Evolutionary conservation across 1,139 yeast species (phyloP).

Genomic region (Saccharomycopsis hybrid): DNA sequence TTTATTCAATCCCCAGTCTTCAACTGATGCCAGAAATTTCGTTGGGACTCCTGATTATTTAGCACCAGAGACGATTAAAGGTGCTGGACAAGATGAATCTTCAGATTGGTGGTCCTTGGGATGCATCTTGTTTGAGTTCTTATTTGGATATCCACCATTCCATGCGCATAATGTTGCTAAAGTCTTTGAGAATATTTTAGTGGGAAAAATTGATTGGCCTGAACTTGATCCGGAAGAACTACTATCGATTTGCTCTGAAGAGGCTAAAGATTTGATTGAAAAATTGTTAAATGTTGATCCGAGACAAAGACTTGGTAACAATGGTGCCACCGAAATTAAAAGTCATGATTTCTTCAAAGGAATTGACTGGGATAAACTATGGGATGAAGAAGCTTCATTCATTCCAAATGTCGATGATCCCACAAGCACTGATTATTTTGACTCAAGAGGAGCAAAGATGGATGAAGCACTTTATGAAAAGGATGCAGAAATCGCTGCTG

Average conservation of each 20-base stretch:
- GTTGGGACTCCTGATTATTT: conserved; percentile 98
- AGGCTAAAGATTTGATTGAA: conserved; percentile 68
- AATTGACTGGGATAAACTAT: conserved; percentile 70
- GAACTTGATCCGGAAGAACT: conserved; percentile 45
- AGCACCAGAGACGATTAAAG: conserved; percentile 92
- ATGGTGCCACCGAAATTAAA: conserved; percentile 76
- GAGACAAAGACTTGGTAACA: conserved; percentile 58
- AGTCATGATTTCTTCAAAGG: conserved; percentile 68
- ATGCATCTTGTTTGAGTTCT: conserved; percentile 85
- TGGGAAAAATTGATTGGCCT: conserved; percentile 83
- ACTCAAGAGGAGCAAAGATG: conserved; percentile 77
- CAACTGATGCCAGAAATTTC: conserved; percentile 49
- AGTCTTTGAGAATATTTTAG: conserved; percentile 76
- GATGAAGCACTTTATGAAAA: conserved; percentile 22
- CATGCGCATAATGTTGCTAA: conserved; percentile 74
- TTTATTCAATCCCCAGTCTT: conserved; percentile 60
- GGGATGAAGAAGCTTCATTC: conserved; percentile 73
- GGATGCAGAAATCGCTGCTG: conserved; percentile 12
- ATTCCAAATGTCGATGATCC: conserved; percentile 78
- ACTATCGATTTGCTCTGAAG: conserved; percentile 47
- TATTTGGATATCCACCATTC: conserved; percentile 94
- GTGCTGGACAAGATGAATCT: conserved; percentile 76
- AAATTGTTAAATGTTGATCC: conserved; percentile 61
- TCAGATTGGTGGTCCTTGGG: conserved; percentile 99
- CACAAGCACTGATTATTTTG: conserved; percentile 88